Evolutionary conservation across 2,329 filamentous ascomycete species (phyloP).

Genomic region (Monosporascus sp.): DNA sequence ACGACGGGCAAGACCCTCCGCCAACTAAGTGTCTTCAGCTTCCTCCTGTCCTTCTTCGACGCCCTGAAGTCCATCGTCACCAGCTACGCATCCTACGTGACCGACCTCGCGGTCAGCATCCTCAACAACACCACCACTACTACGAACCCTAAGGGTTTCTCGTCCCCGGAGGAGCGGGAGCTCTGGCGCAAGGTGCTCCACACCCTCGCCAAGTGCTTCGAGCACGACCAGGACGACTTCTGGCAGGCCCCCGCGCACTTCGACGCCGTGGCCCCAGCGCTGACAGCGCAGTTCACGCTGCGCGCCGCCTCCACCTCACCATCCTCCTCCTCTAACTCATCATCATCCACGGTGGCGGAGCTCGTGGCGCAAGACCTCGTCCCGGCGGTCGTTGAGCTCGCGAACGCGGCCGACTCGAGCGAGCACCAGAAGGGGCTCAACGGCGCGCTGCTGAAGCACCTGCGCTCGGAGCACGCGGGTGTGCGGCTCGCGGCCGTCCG

Average conservation of each 20-base stretch:
- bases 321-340: not conserved
- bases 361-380: conserved; percentile 51
- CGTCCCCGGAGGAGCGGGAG: conserved; percentile 41
- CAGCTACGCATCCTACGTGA: conserved; percentile 78
- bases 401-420: conserved; percentile 73
- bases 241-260: conserved; percentile 94
- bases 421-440: conserved; percentile 93
- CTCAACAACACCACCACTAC: conserved; percentile 56
- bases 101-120: conserved; percentile 68
- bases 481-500: conserved; percentile 79
- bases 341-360: not conserved
- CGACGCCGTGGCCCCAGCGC: conserved; percentile 60
- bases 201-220: conserved; percentile 71
- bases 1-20: conserved; percentile 53
- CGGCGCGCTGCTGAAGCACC: conserved; percentile 66
- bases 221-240: conserved; percentile 90
- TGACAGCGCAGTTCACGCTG: conserved; percentile 62
- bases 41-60: conserved; percentile 74
- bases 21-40: conserved; percentile 74
- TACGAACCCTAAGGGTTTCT: conserved; percentile 34
- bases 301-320: conserved; percentile 33
- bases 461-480: conserved; percentile 66
- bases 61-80: conserved; percentile 92
- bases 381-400: conserved; percentile 74
- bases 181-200: conserved; percentile 68